Base-by-base conservation (phyloP, 1,139 yeast species). In the Debaryomycetaceae sp. region DNA sequence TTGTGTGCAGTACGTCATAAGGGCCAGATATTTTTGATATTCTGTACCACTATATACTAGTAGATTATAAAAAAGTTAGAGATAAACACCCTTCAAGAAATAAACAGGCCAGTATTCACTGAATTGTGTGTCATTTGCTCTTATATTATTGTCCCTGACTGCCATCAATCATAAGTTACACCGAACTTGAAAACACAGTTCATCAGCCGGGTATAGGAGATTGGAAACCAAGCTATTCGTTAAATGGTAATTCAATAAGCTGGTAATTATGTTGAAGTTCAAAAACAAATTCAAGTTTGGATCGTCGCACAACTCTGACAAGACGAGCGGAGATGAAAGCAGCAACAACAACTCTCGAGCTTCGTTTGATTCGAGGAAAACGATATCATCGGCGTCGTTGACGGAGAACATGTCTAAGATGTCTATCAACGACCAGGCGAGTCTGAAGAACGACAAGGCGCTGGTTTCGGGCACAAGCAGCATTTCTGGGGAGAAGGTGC, bases 211-310 rank as follows among this genome's bases (percentile, higher is more conserved):
- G n/a, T n/a, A n/a, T n/a, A n/a, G n/a, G n/a, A 19, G 13, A 16
- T 19, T 17, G 14, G 28, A 15, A 11, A 14, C 33, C 18, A 17
- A 17, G 17, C 28, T n/a, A 33, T 9, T 26, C 19, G 17, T 15
- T 9, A n/a, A 37, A 19, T 22, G 2, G 26, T 8, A 22, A 8
- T 8, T 22, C 11, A 11, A 22, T 22, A 22, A 22, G 26, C 26
- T 22, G 26, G 32, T 9, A 8, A 9, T 8, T 30, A 70, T 70
- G 76, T 58, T 70, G 37, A 71, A 69, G 52, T 68, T 72, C 54
- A 72, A 70, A 49, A 72, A 71, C 51, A 72, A 72, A 54, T 68
- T 72, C 56, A 71, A 69, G 56, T 70, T 72, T 49, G 70, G 75
- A 17, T 55, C 70, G 7, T 56, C 68, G 13, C 36, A 44, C 14